phyloP scores from a whole-genome alignment of 352 stramenopile species.

The Pythium graminicola region DNA sequence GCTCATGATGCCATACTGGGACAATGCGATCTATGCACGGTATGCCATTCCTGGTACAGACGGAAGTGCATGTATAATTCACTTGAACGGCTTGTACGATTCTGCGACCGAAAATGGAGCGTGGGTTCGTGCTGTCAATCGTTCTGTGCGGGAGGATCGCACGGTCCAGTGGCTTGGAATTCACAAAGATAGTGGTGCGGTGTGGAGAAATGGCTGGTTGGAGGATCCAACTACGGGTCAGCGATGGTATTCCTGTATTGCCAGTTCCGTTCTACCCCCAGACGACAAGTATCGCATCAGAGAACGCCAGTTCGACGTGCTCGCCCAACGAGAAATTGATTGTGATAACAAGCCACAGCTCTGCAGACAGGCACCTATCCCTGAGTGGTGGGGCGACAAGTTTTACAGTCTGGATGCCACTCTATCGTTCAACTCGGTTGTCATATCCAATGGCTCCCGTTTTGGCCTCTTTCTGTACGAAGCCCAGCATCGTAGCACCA shows the following conservation, averaged over 20 bases:
- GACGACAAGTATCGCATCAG: conserved; percentile 16
- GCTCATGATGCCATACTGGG: conserved; percentile 45
- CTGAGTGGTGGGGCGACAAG: conserved; percentile 13
- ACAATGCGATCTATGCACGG: conserved; percentile 29
- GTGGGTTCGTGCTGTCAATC: conserved; percentile 23
- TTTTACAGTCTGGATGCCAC: conserved; percentile 8
- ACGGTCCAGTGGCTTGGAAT: background rate
- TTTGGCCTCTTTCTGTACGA: conserved; percentile 38
- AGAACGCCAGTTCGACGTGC: conserved; percentile 31
- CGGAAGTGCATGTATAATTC: conserved; percentile 34
- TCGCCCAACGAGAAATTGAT: conserved; percentile 22
- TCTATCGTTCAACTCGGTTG: conserved; percentile 3
- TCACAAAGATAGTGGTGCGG: conserved; percentile 12
- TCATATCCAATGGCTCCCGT: conserved; percentile 24
- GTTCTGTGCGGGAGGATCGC: conserved; percentile 18
- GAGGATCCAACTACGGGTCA: conserved; percentile 20
- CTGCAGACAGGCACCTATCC: conserved; percentile 3
- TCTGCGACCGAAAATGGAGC: conserved; percentile 11
- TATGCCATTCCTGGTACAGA: conserved; percentile 30
- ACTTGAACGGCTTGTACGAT: conserved; percentile 26
- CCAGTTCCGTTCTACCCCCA: conserved; percentile 11
- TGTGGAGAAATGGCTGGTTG: conserved; percentile 42
- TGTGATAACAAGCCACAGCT: conserved; percentile 14
- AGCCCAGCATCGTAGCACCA: conserved; percentile 2
- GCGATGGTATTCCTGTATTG: conserved; percentile 30